Conservation (phyloP, 2,329 filamentous ascomycete genomes). For the Sclerotinia spermophila region DNA sequence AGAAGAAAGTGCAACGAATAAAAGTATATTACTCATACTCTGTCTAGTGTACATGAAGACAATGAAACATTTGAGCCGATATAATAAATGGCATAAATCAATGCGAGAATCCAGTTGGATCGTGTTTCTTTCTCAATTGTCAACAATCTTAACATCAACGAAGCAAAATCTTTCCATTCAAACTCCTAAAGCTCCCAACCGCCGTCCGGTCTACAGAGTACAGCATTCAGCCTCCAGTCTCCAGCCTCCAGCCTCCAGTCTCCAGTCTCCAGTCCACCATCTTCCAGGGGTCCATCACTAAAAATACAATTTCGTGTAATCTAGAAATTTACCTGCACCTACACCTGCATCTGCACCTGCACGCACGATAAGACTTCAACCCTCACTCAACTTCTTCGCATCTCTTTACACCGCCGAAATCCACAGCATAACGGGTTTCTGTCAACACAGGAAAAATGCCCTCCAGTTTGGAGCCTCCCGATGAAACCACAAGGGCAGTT, state of each 20-base stretch:
- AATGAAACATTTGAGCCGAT: slow-evolving; percentile 16
- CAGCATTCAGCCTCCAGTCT: neutral
- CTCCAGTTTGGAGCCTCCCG: slow-evolving; percentile 15
- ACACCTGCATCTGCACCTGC: slow-evolving; percentile 11
- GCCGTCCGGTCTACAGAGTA: neutral
- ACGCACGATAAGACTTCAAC: slow-evolving; percentile 19
- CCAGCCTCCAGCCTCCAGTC: neutral
- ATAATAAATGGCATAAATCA: slow-evolving; percentile 7
- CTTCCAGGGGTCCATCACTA: slow-evolving; percentile 1
- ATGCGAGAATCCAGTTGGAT: neutral
- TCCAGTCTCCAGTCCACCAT: neutral
- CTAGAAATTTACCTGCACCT: slow-evolving; percentile 16
- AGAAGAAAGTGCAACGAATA: neutral
- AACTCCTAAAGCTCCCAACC: neutral
- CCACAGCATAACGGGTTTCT: slow-evolving; percentile 6
- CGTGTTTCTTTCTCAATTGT: neutral
- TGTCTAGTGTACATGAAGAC: neutral
- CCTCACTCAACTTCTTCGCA: slow-evolving; percentile 17
- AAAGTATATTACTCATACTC: too few relatives aligned
- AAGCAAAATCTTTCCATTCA: neutral
- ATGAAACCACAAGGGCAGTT: slow-evolving; percentile 41
- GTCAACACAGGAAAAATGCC: slow-evolving; percentile 15
- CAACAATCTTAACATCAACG: too few relatives aligned
- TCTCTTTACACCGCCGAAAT: slow-evolving; percentile 18
- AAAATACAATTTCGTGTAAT: slow-evolving; percentile 18